Evolutionary conservation across 2,329 filamentous ascomycete species (phyloP).

Genomic region (Cordyceps cateniannulata): DNA sequence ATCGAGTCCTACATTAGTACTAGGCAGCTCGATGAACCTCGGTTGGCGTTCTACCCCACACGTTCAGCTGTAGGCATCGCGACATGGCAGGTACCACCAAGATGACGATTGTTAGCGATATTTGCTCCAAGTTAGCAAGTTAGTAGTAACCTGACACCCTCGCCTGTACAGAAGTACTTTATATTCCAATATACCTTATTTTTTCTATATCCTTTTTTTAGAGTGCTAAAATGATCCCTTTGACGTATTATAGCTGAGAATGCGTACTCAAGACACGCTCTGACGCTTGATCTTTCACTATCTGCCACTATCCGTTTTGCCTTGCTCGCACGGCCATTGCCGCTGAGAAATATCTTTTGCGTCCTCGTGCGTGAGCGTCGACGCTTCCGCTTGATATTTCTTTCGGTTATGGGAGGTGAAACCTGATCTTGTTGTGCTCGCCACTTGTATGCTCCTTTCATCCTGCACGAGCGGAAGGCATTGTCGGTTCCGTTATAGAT

Average conservation of each 20-base stretch:
- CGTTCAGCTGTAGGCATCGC: no score
- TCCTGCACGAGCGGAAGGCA: slow-evolving; percentile 16
- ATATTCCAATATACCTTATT: slow-evolving; percentile 1
- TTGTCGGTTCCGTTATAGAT: slow-evolving; percentile 18
- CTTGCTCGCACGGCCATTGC: slow-evolving; percentile 14
- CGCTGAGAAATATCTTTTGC: slow-evolving; percentile 15
- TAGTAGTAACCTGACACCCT: neutral
- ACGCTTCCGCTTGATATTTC: slow-evolving; percentile 11
- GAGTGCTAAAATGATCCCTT: slow-evolving; percentile 1
- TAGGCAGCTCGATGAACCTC: no score
- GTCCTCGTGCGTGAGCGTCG: slow-evolving; percentile 16
- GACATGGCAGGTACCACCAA: no score
- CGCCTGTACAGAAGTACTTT: neutral
- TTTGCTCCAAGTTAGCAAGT: slow-evolving; percentile 2
- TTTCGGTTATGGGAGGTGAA: neutral
- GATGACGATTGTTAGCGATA: neutral
- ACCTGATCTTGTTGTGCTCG: slow-evolving; percentile 14
- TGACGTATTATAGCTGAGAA: neutral
- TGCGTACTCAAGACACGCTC: neutral
- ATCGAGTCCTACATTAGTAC: no score
- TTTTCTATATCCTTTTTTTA: neutral
- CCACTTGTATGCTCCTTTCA: slow-evolving; percentile 11
- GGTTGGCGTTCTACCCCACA: no score
- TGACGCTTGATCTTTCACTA: slow-evolving; percentile 16
- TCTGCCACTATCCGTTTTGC: slow-evolving; percentile 15